phyloP scores from a whole-genome alignment of 352 stramenopile species.

The Globisporangium nagaii region DNA sequence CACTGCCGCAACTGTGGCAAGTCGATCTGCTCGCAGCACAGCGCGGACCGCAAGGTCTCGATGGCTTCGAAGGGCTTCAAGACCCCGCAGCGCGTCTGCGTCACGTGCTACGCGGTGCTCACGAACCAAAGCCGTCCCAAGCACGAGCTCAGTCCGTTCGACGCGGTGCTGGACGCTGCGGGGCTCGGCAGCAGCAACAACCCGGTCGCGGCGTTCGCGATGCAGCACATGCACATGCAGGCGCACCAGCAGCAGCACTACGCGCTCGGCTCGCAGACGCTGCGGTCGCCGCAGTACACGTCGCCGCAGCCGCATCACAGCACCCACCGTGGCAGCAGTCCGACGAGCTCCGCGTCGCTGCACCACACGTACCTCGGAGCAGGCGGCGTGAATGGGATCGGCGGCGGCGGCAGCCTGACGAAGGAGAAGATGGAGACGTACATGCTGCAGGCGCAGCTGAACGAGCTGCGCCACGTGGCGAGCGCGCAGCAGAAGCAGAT shows the following conservation, averaged over 20 bases:
- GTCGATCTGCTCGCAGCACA: slow-evolving; percentile 79
- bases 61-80: slow-evolving; percentile 71
- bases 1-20: slow-evolving; percentile 83
- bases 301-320: neutral
- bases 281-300: slow-evolving; percentile 6
- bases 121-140: slow-evolving; percentile 30
- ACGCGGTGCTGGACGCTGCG: slow-evolving; percentile 22
- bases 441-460: slow-evolving; percentile 31
- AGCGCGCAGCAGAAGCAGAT: slow-evolving; percentile 63
- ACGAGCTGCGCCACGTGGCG: slow-evolving; percentile 47
- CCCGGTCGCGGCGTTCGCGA: slow-evolving; percentile 22
- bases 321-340: slow-evolving; percentile 1
- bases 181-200: slow-evolving; percentile 17
- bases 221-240: slow-evolving; percentile 20
- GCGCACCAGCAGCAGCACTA: slow-evolving; percentile 14
- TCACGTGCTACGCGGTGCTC: slow-evolving; percentile 72
- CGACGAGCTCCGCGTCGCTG: slow-evolving; percentile 8
- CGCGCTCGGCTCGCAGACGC: slow-evolving; percentile 1
- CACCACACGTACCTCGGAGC: neutral
- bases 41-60: slow-evolving; percentile 71
- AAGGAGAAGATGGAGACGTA: slow-evolving; percentile 16
- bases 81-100: slow-evolving; percentile 70
- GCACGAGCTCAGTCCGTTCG: slow-evolving; percentile 17
- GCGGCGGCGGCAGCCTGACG: neutral
- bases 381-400: neutral